Evolutionary conservation across 768 basidiomycete genomes (phyloP).

Genomic region (Phylloporus scabripes): DNA sequence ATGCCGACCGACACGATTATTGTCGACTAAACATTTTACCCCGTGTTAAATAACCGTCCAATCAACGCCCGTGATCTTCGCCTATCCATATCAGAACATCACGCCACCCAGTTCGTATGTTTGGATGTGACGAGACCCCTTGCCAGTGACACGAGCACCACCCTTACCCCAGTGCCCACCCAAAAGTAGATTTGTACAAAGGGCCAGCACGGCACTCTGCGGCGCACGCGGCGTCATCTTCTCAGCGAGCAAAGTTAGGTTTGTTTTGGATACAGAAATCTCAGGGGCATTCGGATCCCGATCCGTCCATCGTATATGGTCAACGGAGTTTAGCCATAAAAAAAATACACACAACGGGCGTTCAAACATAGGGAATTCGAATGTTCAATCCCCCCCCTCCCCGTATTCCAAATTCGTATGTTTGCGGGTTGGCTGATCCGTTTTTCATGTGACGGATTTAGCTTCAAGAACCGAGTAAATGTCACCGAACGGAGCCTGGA

Average conservation of each 20-base stretch:
- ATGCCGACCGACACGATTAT: constrained; percentile 1
- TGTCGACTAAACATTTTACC: background rate
- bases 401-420: constrained; percentile 59
- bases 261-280: constrained; percentile 1
- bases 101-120: constrained; percentile 7
- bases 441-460: constrained; percentile 35
- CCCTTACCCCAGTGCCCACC: background rate
- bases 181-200: background rate
- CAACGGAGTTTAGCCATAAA: background rate
- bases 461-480: background rate
- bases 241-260: constrained; percentile 18
- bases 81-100: constrained; percentile 6
- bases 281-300: constrained; percentile 13
- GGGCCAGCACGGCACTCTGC: background rate
- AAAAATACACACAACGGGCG: constrained; percentile 13
- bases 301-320: constrained; percentile 2
- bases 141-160: too few species aligned
- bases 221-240: background rate
- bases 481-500: background rate
- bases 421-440: constrained; percentile 44
- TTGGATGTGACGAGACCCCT: background rate
- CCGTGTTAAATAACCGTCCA: background rate
- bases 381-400: constrained; percentile 44
- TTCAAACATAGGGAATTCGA: constrained; percentile 51
- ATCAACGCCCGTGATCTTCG: constrained; percentile 22